Percentiles rank a stretch among this genome's conserved stretches.
These are phyloP conservation scores for Haplographium delicatum DNA, from an alignment of 495 filamentous ascomycete species.

Conservation along the genomic window DNA sequence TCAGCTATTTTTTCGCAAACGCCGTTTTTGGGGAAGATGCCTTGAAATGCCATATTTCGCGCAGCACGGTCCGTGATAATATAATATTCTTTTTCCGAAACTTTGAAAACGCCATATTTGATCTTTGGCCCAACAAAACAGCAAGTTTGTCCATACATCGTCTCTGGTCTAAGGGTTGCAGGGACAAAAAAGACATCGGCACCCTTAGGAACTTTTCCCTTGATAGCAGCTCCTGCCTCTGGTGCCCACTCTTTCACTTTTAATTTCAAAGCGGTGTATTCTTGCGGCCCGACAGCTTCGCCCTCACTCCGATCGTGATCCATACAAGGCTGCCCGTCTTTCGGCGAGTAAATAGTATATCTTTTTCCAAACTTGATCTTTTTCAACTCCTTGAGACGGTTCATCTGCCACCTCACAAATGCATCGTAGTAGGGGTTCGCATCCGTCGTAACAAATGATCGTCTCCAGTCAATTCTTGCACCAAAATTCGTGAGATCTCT, in stretches of 20 bases:
- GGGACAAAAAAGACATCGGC: constrained; percentile 86
- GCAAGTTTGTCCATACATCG: constrained; percentile 96
- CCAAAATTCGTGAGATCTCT: constrained; percentile 80
- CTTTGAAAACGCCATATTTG: constrained; percentile 84
- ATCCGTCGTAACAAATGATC: constrained; percentile 90
- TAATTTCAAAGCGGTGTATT: constrained; percentile 89
- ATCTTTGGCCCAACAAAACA: constrained; percentile 93
- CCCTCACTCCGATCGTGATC: constrained; percentile 92
- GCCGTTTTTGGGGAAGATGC: constrained; percentile 70
- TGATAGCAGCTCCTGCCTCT: constrained; percentile 58
- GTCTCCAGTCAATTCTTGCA: constrained; percentile 84
- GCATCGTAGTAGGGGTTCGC: constrained; percentile 96
- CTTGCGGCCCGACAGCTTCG: constrained; percentile 84
- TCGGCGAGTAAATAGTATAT: constrained; percentile 93
- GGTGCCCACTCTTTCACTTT: constrained; percentile 84
- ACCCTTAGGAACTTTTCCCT: constrained; percentile 72
- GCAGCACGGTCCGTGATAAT: constrained; percentile 82
- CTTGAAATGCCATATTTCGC: constrained; percentile 94
- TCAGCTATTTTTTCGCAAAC: constrained; percentile 69
- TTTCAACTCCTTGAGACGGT: constrained; percentile 75
- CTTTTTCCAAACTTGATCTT: constrained; percentile 95
- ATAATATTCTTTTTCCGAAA: constrained; percentile 77
- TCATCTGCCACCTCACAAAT: constrained; percentile 98
- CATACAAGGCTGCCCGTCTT: constrained; percentile 96
- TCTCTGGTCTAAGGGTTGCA: constrained; percentile 90